These are phyloP conservation scores for Blastocystis sp. DNA, from an alignment of 352 stramenopile genomes.

Conservation along the genomic window DNA sequence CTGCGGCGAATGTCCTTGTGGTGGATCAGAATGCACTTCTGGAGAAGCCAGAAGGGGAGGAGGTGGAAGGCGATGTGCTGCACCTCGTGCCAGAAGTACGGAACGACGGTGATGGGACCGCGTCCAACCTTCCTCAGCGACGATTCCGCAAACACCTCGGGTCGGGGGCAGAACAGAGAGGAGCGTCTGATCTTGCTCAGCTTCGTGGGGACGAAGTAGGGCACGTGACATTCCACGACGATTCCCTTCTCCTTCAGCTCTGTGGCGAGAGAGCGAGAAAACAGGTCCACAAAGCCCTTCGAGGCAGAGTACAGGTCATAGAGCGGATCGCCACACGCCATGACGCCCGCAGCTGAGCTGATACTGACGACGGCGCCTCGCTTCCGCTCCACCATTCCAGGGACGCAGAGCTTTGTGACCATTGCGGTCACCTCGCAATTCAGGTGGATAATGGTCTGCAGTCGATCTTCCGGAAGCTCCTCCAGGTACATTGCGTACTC, in stretches of 20 bases:
- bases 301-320: conserved; percentile 92
- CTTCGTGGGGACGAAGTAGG: conserved; percentile 98
- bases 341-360: conserved; percentile 88
- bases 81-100: conserved; percentile 54
- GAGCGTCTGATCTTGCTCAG: conserved; percentile 93
- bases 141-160: conserved; percentile 71
- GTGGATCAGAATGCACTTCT: conserved; percentile 77
- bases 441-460: conserved; percentile 80
- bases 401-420: conserved; percentile 83
- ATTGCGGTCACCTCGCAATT: conserved; percentile 84
- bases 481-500: conserved; percentile 95
- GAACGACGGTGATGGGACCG: conserved; percentile 55
- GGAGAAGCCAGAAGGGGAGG: conserved; percentile 42
- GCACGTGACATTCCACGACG: conserved; percentile 83
- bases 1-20: conserved; percentile 80
- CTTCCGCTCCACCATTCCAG: conserved; percentile 88
- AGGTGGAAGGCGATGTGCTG: conserved; percentile 55
- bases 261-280: conserved; percentile 88
- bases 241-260: conserved; percentile 88
- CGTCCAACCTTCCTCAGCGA: conserved; percentile 66
- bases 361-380: conserved; percentile 93
- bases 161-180: conserved; percentile 84
- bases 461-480: conserved; percentile 87
- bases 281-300: conserved; percentile 95
- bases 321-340: conserved; percentile 84